phyloP scores from a whole-genome alignment of 2,329 filamentous ascomycete species.

The Scedosporium minutisporum region DNA sequence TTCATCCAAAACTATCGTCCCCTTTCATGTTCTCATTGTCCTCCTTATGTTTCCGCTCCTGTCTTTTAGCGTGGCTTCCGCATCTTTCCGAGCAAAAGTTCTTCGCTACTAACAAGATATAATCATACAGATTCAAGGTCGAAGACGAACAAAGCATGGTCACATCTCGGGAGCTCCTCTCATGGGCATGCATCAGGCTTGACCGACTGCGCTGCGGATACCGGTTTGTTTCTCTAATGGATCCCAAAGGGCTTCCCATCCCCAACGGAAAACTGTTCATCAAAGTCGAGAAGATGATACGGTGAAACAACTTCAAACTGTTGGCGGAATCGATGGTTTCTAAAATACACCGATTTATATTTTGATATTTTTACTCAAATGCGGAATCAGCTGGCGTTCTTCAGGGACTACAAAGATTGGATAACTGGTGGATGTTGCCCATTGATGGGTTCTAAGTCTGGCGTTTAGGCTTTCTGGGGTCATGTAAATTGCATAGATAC shows the following conservation, averaged over 20 bases:
- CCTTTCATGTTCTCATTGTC: neutral
- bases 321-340: neutral
- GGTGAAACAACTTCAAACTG: neutral
- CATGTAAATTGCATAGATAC: neutral
- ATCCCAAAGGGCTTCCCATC: conserved; percentile 33
- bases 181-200: conserved; percentile 51
- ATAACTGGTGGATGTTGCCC: neutral
- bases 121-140: conserved; percentile 39
- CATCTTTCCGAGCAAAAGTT: neutral
- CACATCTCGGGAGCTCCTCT: conserved; percentile 23
- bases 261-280: conserved; percentile 40
- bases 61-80: neutral
- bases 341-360: neutral
- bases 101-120: neutral
- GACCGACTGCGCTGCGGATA: conserved; percentile 47
- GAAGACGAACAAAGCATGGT: conserved; percentile 33
- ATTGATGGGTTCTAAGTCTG: neutral
- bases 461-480: neutral
- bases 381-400: neutral
- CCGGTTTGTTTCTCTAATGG: conserved; percentile 41
- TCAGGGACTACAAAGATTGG: neutral
- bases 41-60: neutral
- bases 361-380: neutral
- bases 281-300: conserved; percentile 34
- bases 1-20: neutral